These are phyloP conservation scores for Neocucurbitaria cava DNA, from an alignment of 2,329 filamentous ascomycete species.

Conservation along the genomic window DNA sequence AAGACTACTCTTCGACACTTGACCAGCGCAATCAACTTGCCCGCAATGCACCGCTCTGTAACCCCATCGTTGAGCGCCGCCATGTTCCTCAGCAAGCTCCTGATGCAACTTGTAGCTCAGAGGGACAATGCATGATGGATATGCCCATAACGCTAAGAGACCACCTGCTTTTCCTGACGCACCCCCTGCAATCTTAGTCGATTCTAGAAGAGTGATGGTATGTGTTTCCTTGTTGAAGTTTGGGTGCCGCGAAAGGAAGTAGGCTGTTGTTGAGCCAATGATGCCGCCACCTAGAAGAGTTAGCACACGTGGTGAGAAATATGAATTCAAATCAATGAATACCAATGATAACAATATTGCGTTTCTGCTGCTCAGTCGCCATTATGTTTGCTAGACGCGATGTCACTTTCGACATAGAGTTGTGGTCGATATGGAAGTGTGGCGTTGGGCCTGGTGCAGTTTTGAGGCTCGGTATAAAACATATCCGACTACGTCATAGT, in stretches of 20 bases:
- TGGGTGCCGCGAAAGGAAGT: slow-evolving; percentile 87
- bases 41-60: slow-evolving; percentile 83
- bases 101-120: slow-evolving; percentile 84
- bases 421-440: slow-evolving; percentile 13
- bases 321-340: background rate
- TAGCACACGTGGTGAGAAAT: background rate
- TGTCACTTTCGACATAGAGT: slow-evolving; percentile 30
- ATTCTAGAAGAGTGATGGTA: slow-evolving; percentile 85
- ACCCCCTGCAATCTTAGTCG: slow-evolving; percentile 82
- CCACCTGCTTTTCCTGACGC: slow-evolving; percentile 96
- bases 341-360: slow-evolving; percentile 49
- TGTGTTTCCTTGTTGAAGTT: slow-evolving; percentile 77
- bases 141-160: slow-evolving; percentile 89
- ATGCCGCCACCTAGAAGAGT: slow-evolving; percentile 77
- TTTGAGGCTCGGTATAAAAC: slow-evolving; percentile 12
- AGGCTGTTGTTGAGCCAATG: slow-evolving; percentile 89
- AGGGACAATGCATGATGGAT: slow-evolving; percentile 82
- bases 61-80: slow-evolving; percentile 81
- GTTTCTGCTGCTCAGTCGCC: slow-evolving; percentile 32
- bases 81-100: slow-evolving; percentile 83
- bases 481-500: slow-evolving; percentile 30
- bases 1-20: slow-evolving; percentile 40
- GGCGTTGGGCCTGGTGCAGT: slow-evolving; percentile 18
- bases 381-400: slow-evolving; percentile 28
- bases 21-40: slow-evolving; percentile 62